Conservation (phyloP, 108 stramenopile genomes). For the Skeletonema potamos region DNA sequence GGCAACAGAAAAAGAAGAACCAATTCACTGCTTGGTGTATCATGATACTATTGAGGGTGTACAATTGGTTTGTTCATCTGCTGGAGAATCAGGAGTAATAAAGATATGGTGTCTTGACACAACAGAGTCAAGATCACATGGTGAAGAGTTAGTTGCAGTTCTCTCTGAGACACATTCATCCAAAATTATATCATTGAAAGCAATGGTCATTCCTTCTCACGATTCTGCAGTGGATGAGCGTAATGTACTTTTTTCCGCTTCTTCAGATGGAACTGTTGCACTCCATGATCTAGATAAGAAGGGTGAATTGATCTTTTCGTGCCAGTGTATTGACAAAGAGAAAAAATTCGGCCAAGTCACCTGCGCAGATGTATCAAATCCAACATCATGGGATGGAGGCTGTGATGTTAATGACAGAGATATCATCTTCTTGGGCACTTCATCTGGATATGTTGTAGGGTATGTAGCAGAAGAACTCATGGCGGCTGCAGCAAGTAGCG, state of each 20-base stretch:
- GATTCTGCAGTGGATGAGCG: slow-evolving; percentile 15
- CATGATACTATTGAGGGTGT: slow-evolving; percentile 26
- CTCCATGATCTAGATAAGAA: slow-evolving; percentile 50
- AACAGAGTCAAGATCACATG: background rate
- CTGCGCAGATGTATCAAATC: slow-evolving; percentile 54
- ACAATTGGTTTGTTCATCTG: slow-evolving; percentile 37
- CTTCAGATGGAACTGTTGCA: slow-evolving; percentile 54
- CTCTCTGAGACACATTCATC: slow-evolving; percentile 43
- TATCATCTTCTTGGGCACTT: slow-evolving; percentile 51
- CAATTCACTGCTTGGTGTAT: slow-evolving; percentile 29
- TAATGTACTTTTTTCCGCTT: slow-evolving; percentile 54
- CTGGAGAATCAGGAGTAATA: slow-evolving; percentile 33
- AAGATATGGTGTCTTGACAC: slow-evolving; percentile 29
- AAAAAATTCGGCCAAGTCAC: slow-evolving; percentile 12
- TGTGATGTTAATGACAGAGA: slow-evolving; percentile 11
- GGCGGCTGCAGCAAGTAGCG: slow-evolving; percentile 7
- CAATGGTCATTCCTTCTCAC: slow-evolving; percentile 25
- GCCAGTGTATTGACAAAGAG: slow-evolving; percentile 18
- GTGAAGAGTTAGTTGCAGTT: background rate
- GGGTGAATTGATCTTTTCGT: slow-evolving; percentile 48
- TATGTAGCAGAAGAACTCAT: slow-evolving; percentile 40
- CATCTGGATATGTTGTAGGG: slow-evolving; percentile 47
- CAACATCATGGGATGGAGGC: slow-evolving; percentile 15
- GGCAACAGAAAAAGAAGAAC: slow-evolving; percentile 35
- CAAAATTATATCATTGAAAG: slow-evolving; percentile 41